phyloP scores from a whole-genome alignment of 805 yeast genomes.

The Candida awuae region DNA sequence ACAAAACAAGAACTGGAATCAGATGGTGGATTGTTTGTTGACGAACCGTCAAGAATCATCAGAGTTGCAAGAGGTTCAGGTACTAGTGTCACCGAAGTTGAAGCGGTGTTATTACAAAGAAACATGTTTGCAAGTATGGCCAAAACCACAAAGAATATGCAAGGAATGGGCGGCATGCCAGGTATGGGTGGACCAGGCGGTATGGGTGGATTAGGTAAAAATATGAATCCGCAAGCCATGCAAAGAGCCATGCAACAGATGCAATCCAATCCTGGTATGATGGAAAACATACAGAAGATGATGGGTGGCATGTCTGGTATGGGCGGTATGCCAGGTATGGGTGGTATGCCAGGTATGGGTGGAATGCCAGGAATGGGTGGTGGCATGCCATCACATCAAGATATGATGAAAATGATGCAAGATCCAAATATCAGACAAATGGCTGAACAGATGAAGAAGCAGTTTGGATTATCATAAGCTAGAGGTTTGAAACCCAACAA shows the following conservation, averaged over 20 bases:
- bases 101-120: slow-evolving; percentile 84
- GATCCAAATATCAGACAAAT: slow-evolving; percentile 69
- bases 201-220: slow-evolving; percentile 24
- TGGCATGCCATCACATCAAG: slow-evolving; percentile 38
- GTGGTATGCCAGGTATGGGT: slow-evolving; percentile 23
- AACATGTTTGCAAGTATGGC: slow-evolving; percentile 94
- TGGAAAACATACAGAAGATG: slow-evolving; percentile 65
- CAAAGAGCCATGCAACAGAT: slow-evolving; percentile 48
- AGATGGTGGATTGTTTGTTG: slow-evolving; percentile 74
- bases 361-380: slow-evolving; percentile 9
- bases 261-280: slow-evolving; percentile 67
- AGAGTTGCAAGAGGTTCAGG: slow-evolving; percentile 95
- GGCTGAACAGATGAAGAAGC: slow-evolving; percentile 37
- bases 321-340: slow-evolving; percentile 63
- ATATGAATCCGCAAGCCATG: slow-evolving; percentile 27
- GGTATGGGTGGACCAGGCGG: slow-evolving; percentile 30
- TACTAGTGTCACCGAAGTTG: slow-evolving; percentile 85
- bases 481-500: too few relatives aligned
- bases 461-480: slow-evolving; percentile 18
- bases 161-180: slow-evolving; percentile 17
- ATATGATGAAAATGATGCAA: slow-evolving; percentile 43
- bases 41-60: slow-evolving; percentile 77
- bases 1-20: slow-evolving; percentile 83
- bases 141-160: slow-evolving; percentile 52
- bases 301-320: slow-evolving; percentile 53